A percentile compares a stretch with the other conserved stretches of the same genome.
Conservation (phyloP, 2,329 filamentous ascomycete genomes). For the Curvularia eragrostidis region DNA sequence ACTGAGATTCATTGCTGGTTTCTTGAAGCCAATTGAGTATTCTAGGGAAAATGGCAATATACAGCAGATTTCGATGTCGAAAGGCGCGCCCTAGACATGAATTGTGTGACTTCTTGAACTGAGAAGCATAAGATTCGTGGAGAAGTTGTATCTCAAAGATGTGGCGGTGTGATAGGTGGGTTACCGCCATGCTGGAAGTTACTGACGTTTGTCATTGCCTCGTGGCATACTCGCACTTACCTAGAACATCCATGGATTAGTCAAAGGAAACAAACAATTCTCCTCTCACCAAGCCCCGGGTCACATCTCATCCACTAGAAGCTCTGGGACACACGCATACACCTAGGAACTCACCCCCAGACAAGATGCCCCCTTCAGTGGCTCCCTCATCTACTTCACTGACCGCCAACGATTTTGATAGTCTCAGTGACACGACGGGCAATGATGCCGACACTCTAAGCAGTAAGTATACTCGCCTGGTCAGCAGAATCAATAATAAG, state of each 20-base stretch:
- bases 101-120: neutral
- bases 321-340: neutral
- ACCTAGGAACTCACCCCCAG: neutral
- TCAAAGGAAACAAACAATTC: slow-evolving; percentile 3
- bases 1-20: no score
- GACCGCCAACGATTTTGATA: slow-evolving; percentile 1
- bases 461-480: neutral
- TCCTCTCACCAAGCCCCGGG: neutral
- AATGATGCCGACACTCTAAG: slow-evolving; percentile 1
- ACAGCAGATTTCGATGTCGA: no score
- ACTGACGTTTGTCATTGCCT: neutral
- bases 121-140: no score
- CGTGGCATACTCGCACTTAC: neutral
- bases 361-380: neutral
- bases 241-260: neutral
- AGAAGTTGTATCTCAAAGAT: no score
- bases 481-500: slow-evolving; percentile 1
- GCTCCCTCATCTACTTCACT: slow-evolving; percentile 10
- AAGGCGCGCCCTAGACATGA: no score
- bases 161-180: neutral
- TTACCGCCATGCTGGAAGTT: neutral
- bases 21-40: no score
- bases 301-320: neutral
- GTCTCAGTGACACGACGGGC: neutral
- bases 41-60: no score